phyloP scores from a whole-genome alignment of 228 moss, liverwort and hornwort species.

The Sphagnum magellanicum region DNA sequence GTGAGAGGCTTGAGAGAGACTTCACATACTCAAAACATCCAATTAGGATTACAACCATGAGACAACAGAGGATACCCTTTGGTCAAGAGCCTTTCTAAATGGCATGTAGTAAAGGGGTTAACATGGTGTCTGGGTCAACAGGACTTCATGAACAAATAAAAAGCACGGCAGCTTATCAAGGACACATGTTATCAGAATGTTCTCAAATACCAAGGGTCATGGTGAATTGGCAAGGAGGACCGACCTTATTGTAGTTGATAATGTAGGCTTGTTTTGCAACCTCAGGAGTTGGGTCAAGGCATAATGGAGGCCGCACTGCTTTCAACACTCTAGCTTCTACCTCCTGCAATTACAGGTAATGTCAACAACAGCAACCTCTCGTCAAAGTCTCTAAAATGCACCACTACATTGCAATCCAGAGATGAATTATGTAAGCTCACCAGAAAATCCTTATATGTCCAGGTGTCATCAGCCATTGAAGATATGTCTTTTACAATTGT shows the following conservation, averaged over 20 bases:
- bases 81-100: too few species aligned
- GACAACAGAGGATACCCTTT: too few species aligned
- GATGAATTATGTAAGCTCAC: conserved; percentile 20
- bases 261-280: conserved; percentile 79
- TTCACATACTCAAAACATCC: not conserved
- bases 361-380: too few species aligned
- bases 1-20: conserved; percentile 5
- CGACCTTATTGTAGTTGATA: conserved; percentile 80
- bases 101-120: too few species aligned
- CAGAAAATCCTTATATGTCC: conserved; percentile 84
- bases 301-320: conserved; percentile 68
- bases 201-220: too few species aligned
- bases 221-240: not conserved
- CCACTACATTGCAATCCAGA: not conserved
- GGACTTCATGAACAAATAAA: too few species aligned
- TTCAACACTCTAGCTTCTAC: conserved; percentile 90
- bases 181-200: too few species aligned
- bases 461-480: conserved; percentile 83
- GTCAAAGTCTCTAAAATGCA: too few species aligned
- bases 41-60: too few species aligned
- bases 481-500: conserved; percentile 81
- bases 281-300: conserved; percentile 80
- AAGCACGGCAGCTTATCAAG: too few species aligned
- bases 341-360: conserved; percentile 35
- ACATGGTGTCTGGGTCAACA: too few species aligned